A percentile compares a stretch with the other conserved stretches of the same genome.
These are phyloP conservation scores for Exsudoporus frostii DNA, from an alignment of 768 basidiomycete species.

Conservation along the genomic window DNA sequence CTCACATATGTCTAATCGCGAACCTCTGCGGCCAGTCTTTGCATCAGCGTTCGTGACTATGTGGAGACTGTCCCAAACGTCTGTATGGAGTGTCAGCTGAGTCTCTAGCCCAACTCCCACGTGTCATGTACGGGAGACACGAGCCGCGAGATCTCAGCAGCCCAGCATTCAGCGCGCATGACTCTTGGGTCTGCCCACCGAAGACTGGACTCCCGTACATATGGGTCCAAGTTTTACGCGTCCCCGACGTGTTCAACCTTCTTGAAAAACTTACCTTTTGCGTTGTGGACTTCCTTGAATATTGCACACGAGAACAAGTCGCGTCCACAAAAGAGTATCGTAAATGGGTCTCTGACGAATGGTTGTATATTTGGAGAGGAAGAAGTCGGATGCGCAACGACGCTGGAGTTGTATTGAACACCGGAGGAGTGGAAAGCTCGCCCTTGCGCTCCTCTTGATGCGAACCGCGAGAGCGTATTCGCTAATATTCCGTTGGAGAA, in stretches of 20 bases:
- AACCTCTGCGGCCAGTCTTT: constrained; percentile 58
- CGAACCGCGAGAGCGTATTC: not conserved
- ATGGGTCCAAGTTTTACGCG: not conserved
- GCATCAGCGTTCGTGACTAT: constrained; percentile 75
- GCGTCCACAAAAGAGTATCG: constrained; percentile 85
- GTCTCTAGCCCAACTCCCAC: not conserved
- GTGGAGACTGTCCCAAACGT: constrained; percentile 68
- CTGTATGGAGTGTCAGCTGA: constrained; percentile 38
- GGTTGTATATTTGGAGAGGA: not conserved
- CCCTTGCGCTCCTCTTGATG: not conserved
- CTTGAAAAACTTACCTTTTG: constrained; percentile 48
- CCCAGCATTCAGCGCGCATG: not conserved
- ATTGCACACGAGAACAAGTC: constrained; percentile 84
- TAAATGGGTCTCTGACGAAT: constrained; percentile 41
- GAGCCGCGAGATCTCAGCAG: not conserved
- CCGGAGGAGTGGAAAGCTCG: not conserved
- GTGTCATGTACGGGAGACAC: not conserved
- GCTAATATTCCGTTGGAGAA: not conserved
- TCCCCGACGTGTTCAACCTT: not conserved
- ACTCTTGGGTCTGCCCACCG: not conserved
- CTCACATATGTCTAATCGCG: constrained; percentile 53
- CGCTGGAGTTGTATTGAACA: not conserved
- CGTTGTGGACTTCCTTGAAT: constrained; percentile 58
- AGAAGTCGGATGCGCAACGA: not conserved
- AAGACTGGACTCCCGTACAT: not conserved